Conservation (phyloP, 208 protist genomes). For the Lotmaria passim region DNA sequence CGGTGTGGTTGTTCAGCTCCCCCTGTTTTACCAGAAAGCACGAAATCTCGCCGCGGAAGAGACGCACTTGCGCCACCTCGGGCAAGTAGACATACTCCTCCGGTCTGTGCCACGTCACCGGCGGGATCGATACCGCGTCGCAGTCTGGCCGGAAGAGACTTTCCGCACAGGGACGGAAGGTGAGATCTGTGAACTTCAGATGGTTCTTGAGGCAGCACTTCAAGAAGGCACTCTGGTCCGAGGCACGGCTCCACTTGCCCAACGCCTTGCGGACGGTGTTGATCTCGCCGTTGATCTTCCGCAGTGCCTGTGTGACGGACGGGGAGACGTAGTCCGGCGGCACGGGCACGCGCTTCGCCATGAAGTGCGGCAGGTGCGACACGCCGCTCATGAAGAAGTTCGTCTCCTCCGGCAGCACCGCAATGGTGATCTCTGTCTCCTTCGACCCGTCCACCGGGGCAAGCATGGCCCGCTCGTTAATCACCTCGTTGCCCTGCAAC, state of each 20-base stretch:
- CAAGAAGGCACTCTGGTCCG: slow-evolving; percentile 43
- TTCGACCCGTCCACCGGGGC: slow-evolving; percentile 22
- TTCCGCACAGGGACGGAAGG: slow-evolving; percentile 41
- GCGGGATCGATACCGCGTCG: slow-evolving; percentile 33
- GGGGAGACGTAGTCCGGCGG: slow-evolving; percentile 49
- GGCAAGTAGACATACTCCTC: slow-evolving; percentile 49
- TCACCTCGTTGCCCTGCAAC: slow-evolving; percentile 38
- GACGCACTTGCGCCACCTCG: slow-evolving; percentile 40
- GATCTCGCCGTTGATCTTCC: slow-evolving; percentile 38
- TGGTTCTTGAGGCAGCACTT: slow-evolving; percentile 47
- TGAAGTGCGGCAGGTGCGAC: slow-evolving; percentile 33
- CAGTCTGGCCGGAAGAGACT: slow-evolving; percentile 38
- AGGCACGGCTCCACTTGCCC: slow-evolving; percentile 41
- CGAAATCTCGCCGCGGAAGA: slow-evolving; percentile 60
- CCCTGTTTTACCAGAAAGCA: slow-evolving; percentile 63
- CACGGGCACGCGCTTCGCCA: slow-evolving; percentile 45
- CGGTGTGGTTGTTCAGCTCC: slow-evolving; percentile 65
- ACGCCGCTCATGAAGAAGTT: slow-evolving; percentile 50
- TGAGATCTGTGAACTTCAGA: slow-evolving; percentile 56
- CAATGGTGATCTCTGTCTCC: slow-evolving; percentile 43
- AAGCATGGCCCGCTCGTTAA: slow-evolving; percentile 44
- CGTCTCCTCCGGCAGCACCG: slow-evolving; percentile 65
- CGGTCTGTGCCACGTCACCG: slow-evolving; percentile 54
- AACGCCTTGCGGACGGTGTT: slow-evolving; percentile 33
- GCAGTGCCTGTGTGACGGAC: slow-evolving; percentile 40